Conservation (phyloP, 768 basidiomycete species). For the Sutorius australiensis region DNA sequence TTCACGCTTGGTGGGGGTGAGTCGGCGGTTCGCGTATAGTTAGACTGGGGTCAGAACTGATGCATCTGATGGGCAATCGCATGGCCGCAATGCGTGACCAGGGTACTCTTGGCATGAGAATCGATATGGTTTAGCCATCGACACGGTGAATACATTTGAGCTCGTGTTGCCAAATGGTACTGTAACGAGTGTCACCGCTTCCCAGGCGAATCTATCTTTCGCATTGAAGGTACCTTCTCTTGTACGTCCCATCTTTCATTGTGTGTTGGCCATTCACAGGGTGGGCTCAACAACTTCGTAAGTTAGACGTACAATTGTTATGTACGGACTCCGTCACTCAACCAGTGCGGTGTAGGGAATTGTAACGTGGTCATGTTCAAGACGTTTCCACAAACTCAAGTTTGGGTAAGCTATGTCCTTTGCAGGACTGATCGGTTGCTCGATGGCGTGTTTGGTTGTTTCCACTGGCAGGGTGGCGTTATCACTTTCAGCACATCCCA, state of each 20-base stretch:
- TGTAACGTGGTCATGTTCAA: conserved; percentile 52
- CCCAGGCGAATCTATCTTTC: conserved; percentile 42
- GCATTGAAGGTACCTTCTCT: conserved; percentile 37
- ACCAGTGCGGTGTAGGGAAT: conserved; percentile 47
- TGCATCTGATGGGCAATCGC: conserved; percentile 4
- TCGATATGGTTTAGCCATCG: conserved; percentile 53
- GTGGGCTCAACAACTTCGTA: conserved; percentile 64
- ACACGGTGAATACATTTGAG: conserved; percentile 53
- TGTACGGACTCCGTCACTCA: conserved; percentile 18
- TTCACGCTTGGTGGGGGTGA: conserved; percentile 57
- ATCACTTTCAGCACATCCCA: conserved; percentile 29
- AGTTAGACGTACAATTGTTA: conserved; percentile 5
- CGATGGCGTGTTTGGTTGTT: conserved; percentile 2
- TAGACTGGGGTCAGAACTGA: not conserved
- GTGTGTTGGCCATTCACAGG: conserved; percentile 33
- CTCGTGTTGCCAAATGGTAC: conserved; percentile 57
- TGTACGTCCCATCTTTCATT: not conserved
- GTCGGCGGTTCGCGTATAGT: conserved; percentile 1
- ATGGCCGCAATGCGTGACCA: conserved; percentile 20
- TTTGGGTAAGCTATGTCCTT: conserved; percentile 19
- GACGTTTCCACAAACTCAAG: conserved; percentile 33
- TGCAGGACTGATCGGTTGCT: conserved; percentile 2
- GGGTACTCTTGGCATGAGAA: conserved; percentile 68
- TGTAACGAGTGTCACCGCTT: conserved; percentile 34
- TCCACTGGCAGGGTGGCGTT: conserved; percentile 43